These are phyloP conservation scores for Chaetomium olivaceum DNA, from an alignment of 2,329 filamentous ascomycete species.

Conservation along the genomic window DNA sequence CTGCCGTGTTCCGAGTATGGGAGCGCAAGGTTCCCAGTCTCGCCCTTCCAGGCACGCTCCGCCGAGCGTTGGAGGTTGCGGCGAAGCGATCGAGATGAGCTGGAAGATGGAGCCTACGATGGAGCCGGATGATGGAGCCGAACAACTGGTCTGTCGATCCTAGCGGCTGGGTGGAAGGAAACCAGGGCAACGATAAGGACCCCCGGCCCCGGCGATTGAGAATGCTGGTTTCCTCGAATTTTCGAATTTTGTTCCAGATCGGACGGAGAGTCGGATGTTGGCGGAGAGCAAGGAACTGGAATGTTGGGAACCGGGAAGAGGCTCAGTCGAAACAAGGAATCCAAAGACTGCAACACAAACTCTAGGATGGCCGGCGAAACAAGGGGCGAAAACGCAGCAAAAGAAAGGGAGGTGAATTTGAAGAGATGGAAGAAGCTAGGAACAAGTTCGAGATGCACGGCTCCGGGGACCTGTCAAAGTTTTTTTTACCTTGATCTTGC, in stretches of 20 bases:
- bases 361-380: neutral
- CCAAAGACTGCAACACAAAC: neutral
- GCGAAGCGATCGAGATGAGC: neutral
- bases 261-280: slow-evolving; percentile 2
- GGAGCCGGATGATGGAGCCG: slow-evolving; percentile 2
- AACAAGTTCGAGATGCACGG: neutral
- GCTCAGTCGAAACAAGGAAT: slow-evolving; percentile 14
- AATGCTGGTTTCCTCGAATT: neutral
- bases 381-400: neutral
- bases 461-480: neutral
- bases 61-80: slow-evolving; percentile 6
- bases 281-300: slow-evolving; percentile 6
- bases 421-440: neutral
- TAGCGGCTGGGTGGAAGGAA: neutral
- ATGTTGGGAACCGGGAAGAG: slow-evolving; percentile 17
- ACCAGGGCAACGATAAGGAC: slow-evolving; percentile 6
- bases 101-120: neutral
- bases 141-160: slow-evolving; percentile 18
- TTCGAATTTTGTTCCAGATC: slow-evolving; percentile 7
- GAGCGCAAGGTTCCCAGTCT: neutral
- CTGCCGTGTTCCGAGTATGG: slow-evolving; percentile 11
- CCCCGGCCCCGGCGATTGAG: slow-evolving; percentile 7
- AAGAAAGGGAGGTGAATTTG: neutral
- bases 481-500: neutral
- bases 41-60: neutral